phyloP scores from a whole-genome alignment of 2,329 filamentous ascomycete genomes.

The Calonectria pseudoreteaudii region DNA sequence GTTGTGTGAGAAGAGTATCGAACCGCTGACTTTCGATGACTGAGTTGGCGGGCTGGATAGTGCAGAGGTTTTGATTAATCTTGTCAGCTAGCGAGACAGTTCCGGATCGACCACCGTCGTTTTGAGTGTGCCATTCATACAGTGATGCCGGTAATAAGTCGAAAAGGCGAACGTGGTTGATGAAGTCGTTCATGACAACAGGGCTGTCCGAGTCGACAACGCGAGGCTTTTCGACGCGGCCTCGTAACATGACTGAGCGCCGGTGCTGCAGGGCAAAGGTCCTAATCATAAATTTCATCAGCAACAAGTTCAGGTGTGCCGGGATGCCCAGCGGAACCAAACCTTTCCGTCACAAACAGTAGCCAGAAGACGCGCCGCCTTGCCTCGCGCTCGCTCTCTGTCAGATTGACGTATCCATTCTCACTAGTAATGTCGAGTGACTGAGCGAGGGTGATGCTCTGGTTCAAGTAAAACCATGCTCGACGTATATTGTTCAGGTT shows the following conservation, averaged over 20 bases:
- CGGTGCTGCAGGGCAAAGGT: conserved; percentile 48
- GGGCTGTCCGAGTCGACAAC: conserved; percentile 47
- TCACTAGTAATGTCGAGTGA: conserved; percentile 44
- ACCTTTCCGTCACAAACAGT: conserved; percentile 49
- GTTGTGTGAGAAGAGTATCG: conserved; percentile 48
- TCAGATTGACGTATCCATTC: conserved; percentile 37
- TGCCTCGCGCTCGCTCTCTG: conserved; percentile 40
- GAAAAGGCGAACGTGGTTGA: conserved; percentile 48
- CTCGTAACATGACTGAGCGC: conserved; percentile 45
- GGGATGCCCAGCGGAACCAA: accelerated
- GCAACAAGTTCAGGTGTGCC: background rate
- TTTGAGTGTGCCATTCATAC: conserved; percentile 46
- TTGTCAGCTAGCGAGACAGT: conserved; percentile 38
- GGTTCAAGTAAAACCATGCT: conserved; percentile 49
- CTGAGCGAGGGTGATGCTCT: conserved; percentile 45
- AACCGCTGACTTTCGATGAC: conserved; percentile 48
- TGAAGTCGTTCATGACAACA: conserved; percentile 48
- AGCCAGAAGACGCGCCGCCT: conserved; percentile 49
- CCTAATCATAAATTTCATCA: conserved; percentile 26
- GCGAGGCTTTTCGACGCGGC: conserved; percentile 45
- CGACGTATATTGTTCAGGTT: conserved; percentile 43
- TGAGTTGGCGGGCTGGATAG: conserved; percentile 41
- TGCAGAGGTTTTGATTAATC: conserved; percentile 44
- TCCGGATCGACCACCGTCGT: conserved; percentile 32
- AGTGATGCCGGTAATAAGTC: conserved; percentile 44